Evolutionary conservation across 2,329 filamentous ascomycete genomes (phyloP), one percentile per base, ranked within the genome.

Genomic region (Trichoderma cornu-damae): DNA sequence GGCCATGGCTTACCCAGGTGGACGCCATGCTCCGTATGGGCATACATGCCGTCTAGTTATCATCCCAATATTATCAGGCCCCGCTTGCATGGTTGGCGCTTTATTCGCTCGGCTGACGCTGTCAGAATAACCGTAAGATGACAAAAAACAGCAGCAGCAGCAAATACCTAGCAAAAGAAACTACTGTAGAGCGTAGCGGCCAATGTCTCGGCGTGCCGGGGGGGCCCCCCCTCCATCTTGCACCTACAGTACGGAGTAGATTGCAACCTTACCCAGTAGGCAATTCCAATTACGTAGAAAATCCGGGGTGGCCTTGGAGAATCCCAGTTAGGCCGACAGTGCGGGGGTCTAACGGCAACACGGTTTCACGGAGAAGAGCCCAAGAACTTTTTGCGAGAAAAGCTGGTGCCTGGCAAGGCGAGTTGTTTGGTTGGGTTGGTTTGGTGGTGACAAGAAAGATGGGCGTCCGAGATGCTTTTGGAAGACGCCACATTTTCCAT

Each of bases 341-440:
- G 32, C 9, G 32, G 14, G 32, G 5, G n/a, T 14, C 43, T 16
- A 52, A 52, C n/a, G 34, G 2, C 3, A 24, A 8, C 18, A 24
- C 12, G n/a, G 8, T 20, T 20, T 34, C 20, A 16, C 44, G 50
- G 44, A 53, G 34, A 53, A 28, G 16, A 28, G 35, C 18, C 50
- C 50, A 34, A 44, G 38, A 30, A 18, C 20, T 24, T 20, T 34
- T 14, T 7, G 30, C 26, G 50, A 34, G 30, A 35, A 28, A 34
- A 43, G 50, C 50, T 46, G 50, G 50, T 46, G 50, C 50, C 50
- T 54, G 34, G 35, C 26, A 14, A 20, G 14, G 4, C 12, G 30
- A 54, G n/a, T 35, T 46, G 47, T 49, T n/a, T 49, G 50, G 35
- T 51, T 40, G 48, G 22, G 7, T n/a, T n/a, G n/a, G n/a, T 38